These are phyloP conservation scores for Hanseniaspora jakobsenii DNA, from an alignment of 805 yeast species.

Conservation along the genomic window DNA sequence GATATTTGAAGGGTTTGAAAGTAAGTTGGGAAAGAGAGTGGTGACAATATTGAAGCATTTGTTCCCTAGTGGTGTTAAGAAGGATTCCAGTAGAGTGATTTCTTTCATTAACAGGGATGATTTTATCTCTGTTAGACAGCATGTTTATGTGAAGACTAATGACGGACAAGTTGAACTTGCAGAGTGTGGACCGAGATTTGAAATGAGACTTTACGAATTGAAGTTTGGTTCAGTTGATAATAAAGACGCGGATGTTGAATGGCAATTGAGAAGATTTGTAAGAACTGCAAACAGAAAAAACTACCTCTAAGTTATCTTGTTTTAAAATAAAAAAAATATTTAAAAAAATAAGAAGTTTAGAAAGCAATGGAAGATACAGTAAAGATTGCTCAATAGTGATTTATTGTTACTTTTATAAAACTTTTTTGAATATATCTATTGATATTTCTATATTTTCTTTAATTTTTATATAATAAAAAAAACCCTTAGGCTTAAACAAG, in stretches of 20 bases:
- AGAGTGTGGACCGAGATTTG: slow-evolving; percentile 97
- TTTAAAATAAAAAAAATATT: too few relatives aligned
- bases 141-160: slow-evolving; percentile 77
- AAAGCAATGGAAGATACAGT: too few relatives aligned
- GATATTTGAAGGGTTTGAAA: slow-evolving; percentile 77
- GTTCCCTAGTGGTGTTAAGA: slow-evolving; percentile 94
- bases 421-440: too few relatives aligned
- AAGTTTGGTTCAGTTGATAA: slow-evolving; percentile 85
- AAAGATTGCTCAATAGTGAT: too few relatives aligned
- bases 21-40: slow-evolving; percentile 72
- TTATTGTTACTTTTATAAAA: too few relatives aligned
- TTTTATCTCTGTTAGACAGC: slow-evolving; percentile 89
- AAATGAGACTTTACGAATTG: slow-evolving; percentile 84
- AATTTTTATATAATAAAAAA: too few relatives aligned
- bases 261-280: slow-evolving; percentile 86
- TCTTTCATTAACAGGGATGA: slow-evolving; percentile 86
- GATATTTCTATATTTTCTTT: too few relatives aligned
- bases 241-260: slow-evolving; percentile 94
- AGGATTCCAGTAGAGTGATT: slow-evolving; percentile 79
- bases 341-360: too few relatives aligned
- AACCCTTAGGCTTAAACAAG: too few relatives aligned
- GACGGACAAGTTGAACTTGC: slow-evolving; percentile 75
- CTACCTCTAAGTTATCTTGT: slow-evolving; percentile 50
- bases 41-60: slow-evolving; percentile 70
- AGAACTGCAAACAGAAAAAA: slow-evolving; percentile 94